Base-by-base conservation (phyloP, 129 eudicot species). In the Flaveria trinervia region DNA sequence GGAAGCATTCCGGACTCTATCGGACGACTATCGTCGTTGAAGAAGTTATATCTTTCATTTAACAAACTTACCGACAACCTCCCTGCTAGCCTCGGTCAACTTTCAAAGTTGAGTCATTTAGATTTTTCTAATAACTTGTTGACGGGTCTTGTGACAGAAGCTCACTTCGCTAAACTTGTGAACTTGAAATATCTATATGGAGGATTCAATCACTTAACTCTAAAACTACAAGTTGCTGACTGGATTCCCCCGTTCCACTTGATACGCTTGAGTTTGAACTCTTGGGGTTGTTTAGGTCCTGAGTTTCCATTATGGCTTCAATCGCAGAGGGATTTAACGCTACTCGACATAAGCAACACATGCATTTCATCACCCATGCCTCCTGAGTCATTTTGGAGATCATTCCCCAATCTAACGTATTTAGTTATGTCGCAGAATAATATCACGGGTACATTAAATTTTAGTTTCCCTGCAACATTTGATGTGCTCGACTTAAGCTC, bases 391-490 rank as follows among this genome's bases (percentile, higher is more conserved):
- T 77, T 83, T 22, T 83, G 82, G 78, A 77, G 22, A 45, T 71
- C 62, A 68, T 69, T 67, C 33, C 77, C 50, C 3, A 17, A 30
- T 36, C 44, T 77, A 9, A 44, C 13, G 0, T 9, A 3, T 50
- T 17, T 85, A 64, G 46, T 79, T 43, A 49, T 85, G 59, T 85
- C 86, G 1, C 84, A 71, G 48, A 85, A 85, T 26, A 39, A 23
- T 59, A 57, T 57, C 16, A 18, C 59, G 57, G 69, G 77, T 36
- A 36, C 20, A 26, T 14, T 45, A 5, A 28, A 1, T 13, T 72
- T 39, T 66, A 12, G 5, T 54, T 14, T 72, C 67, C 67, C 36
- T 10, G 11, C 17, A 72, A 12, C 52, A 56, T 41, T 72, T 72
- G 8, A 1, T 0, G 0, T 20, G 1, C 66, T 72, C 20, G 20